Evolutionary conservation across 2,329 filamentous ascomycete genomes (phyloP), one percentile per base, ranked within the genome.

Genomic region (Fusarium lyarnte): DNA sequence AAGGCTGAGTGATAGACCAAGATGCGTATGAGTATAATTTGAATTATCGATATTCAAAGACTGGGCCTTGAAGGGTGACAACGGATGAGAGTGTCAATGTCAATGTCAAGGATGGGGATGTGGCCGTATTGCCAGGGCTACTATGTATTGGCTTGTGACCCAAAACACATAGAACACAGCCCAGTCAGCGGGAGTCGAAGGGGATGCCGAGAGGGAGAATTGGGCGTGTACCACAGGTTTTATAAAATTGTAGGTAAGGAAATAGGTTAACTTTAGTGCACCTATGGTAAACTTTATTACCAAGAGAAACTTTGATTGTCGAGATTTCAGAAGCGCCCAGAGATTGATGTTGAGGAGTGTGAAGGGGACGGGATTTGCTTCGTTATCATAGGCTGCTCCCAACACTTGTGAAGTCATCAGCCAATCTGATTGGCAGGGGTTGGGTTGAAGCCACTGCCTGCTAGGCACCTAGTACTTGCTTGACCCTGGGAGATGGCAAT

Each of bases 131-230:
- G 47, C 53, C 63, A 69, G 70, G 62, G 58, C 63, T 66, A 42
- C 63, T 66, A 42, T 66, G 68, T 62, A 62, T 66, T 73, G 70
- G 70, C 70, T 71, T 73, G 62, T 73, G 70, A 71, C 70, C 70
- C 70, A 58, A 66, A 67, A 52, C 68, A 74, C 69, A 66, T 66
- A 72, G 64, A 63, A 74, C 60, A 68, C 62, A 55, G 67, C 43
- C 47, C 51, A 52, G 70, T 54, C 46, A 46, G 46, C 66, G 41
- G 43, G 51, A 65, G 39, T 69, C 46, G 43, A 55, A 36, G 21
- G 49, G 39, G 46, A 53, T 60, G 43, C 43, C 53, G 38, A 55
- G 51, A 49, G 25, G 5, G 43, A 16, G 47, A 53, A 27, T 45
- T 43, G 38, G 39, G 53, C 39, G 57, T 49, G 55, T 19, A 38